Evolutionary conservation across 768 basidiomycete genomes (phyloP).

Genomic region (Paxillus rubicundulus): DNA sequence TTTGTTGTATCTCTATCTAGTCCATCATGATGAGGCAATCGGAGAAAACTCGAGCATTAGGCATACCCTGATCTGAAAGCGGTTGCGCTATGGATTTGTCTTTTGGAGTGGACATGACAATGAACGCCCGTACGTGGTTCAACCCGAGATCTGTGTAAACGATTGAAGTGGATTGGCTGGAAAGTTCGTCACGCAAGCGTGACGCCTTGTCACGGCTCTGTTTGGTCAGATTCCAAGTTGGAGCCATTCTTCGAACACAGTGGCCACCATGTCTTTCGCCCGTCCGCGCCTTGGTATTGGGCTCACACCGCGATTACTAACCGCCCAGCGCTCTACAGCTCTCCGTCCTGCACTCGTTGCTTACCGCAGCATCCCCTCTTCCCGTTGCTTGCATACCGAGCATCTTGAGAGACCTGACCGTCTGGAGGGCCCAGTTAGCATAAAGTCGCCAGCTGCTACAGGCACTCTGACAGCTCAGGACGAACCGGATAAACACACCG

Average conservation of each 20-base stretch:
- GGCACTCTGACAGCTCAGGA: slow-evolving; percentile 35
- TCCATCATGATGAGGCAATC: slow-evolving; percentile 38
- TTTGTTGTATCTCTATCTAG: slow-evolving; percentile 81
- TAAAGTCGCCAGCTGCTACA: slow-evolving; percentile 35
- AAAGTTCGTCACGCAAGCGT: slow-evolving; percentile 23
- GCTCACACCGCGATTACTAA: slow-evolving; percentile 45
- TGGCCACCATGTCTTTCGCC: slow-evolving; percentile 54
- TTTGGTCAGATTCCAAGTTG: slow-evolving; percentile 11
- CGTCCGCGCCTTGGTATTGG: slow-evolving; percentile 51
- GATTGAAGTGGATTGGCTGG: slow-evolving; percentile 24
- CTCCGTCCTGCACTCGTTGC: slow-evolving; percentile 39
- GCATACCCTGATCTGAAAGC: slow-evolving; percentile 72
- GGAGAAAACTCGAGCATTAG: neutral
- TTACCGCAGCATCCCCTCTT: slow-evolving; percentile 39
- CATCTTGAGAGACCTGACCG: slow-evolving; percentile 12
- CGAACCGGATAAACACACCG: slow-evolving; percentile 50
- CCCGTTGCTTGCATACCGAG: slow-evolving; percentile 22
- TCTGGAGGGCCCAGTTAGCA: slow-evolving; percentile 23
- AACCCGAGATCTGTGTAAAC: too few relatives aligned
- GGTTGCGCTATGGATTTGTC: slow-evolving; percentile 55
- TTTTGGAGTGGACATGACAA: slow-evolving; percentile 51
- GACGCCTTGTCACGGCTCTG: slow-evolving; percentile 25
- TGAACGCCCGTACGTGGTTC: slow-evolving; percentile 2
- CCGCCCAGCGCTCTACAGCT: slow-evolving; percentile 23
- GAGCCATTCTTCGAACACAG: slow-evolving; percentile 25